Evolutionary conservation across 495 filamentous ascomycete genomes (phyloP), one percentile per base, ranked within the genome.

Genomic region (Trichoderma orchidacearum): DNA sequence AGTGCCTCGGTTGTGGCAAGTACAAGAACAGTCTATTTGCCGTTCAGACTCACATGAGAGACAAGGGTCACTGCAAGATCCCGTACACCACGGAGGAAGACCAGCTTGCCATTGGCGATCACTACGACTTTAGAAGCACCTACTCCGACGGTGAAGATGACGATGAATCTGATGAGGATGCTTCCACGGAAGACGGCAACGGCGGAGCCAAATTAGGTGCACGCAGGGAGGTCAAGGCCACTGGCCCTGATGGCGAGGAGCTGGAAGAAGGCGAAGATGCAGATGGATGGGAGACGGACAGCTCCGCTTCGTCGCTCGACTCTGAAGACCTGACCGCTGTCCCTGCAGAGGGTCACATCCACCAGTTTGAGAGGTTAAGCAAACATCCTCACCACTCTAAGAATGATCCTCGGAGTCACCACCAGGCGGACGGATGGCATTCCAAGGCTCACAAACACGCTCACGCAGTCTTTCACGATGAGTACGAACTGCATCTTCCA

Each of bases 61-160:
- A 99, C 68, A 91, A 90, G 70, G 83, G 87, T 8, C 93, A 99
- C 69, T 96, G 90, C 75, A 95, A 88, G 80, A 91, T 99, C 59
- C 90, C 88, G 0, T 99, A 94, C 68, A 85, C 86, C 45, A 83
- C 81, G 0, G 88, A 96, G 64, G 86, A 86, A 31, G 90, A 99
- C 64, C 89, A 95, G 71, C 76, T 99, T 17, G 90, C 94, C 55
- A 85, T 99, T 58, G 94, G 93, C n/a, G 87, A 97, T 48, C 97
- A 88, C 72, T 99, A 97, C 72, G 94, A 99, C 67, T 99, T 99
- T 80, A 77, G 85, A 55, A 85, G 84, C 70, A 94, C 93, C 3
- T 99, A 99, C 68, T 90, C 89, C 0, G 93, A 97, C 64, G 73
- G 70, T 11, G 82, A 81, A 3, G 84, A 82, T 12, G 81, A 84